phyloP scores from a whole-genome alignment of 2,329 filamentous ascomycete genomes.

The Penicillium janthinellum region DNA sequence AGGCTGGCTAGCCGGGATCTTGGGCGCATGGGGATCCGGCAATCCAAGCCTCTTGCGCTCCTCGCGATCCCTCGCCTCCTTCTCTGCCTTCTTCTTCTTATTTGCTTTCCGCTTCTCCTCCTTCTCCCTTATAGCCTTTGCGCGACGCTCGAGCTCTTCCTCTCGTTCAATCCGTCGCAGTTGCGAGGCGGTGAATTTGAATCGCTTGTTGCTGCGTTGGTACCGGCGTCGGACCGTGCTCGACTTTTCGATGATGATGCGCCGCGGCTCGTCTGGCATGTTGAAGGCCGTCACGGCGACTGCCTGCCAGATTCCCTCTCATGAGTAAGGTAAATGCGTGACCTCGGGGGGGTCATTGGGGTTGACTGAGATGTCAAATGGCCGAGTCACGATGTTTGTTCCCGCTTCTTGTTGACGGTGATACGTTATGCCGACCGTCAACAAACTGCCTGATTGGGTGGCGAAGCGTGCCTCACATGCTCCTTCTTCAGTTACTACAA shows the following conservation, averaged over 20 bases:
- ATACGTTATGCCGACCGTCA: conserved; percentile 36
- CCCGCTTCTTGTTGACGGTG: conserved; percentile 25
- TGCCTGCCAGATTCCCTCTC: conserved; percentile 19
- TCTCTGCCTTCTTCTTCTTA: conserved; percentile 40
- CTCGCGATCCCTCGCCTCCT: conserved; percentile 38
- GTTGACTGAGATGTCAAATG: neutral
- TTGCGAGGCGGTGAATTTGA: conserved; percentile 39
- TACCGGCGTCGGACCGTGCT: conserved; percentile 41
- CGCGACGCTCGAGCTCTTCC: conserved; percentile 44
- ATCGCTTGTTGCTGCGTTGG: conserved; percentile 41
- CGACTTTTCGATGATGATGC: conserved; percentile 43
- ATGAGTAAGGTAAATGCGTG: conserved; percentile 12
- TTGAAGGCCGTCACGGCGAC: conserved; percentile 24
- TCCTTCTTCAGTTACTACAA: neutral
- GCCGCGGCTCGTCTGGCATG: conserved; percentile 35
- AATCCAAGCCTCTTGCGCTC: conserved; percentile 36
- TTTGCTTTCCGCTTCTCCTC: conserved; percentile 38
- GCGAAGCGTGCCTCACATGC: neutral
- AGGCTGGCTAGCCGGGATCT: conserved; percentile 39
- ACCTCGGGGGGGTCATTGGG: neutral
- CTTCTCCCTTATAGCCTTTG: conserved; percentile 41
- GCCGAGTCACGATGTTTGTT: neutral
- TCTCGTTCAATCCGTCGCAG: conserved; percentile 45
- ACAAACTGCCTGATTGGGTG: conserved; percentile 26
- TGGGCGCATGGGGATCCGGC: conserved; percentile 34